Evolutionary conservation across 2,329 filamentous ascomycete genomes (phyloP).

Genomic region (Acarospora socialis): DNA sequence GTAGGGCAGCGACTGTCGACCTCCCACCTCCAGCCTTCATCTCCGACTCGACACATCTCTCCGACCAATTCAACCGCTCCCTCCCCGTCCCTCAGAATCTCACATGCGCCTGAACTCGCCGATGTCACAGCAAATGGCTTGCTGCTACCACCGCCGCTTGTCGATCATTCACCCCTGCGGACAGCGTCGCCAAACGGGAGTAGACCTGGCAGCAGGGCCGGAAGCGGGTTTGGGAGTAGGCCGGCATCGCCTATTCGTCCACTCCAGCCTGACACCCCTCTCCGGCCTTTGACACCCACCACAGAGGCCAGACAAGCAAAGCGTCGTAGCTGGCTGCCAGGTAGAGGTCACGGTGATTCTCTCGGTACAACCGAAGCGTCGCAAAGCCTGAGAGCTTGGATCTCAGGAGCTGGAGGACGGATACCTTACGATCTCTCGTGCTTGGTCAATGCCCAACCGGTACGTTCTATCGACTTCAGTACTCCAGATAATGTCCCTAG

Average conservation of each 20-base stretch:
- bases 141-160: too few species aligned
- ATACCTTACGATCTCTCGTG: conserved; percentile 40
- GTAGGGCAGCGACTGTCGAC: conserved; percentile 1
- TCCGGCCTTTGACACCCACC: conserved; percentile 20
- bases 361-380: too few species aligned
- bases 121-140: background rate
- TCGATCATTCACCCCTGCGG: conserved; percentile 3
- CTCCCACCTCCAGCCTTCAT: background rate
- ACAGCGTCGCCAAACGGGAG: conserved; percentile 5
- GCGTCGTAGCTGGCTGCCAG: conserved; percentile 31
- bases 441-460: conserved; percentile 37
- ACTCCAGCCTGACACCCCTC: conserved; percentile 2
- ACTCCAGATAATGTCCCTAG: background rate
- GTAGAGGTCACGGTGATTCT: conserved; percentile 22
- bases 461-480: conserved; percentile 19
- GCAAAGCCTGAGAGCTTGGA: conserved; percentile 47
- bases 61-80: too few species aligned
- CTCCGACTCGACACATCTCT: conserved; percentile 1
- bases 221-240: conserved; percentile 2
- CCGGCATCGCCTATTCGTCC: conserved; percentile 2
- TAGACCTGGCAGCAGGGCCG: conserved; percentile 5
- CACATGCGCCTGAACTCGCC: background rate
- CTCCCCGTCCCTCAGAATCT: too few species aligned
- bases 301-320: conserved; percentile 17
- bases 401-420: conserved; percentile 42